Evolutionary conservation across 2,329 filamentous ascomycete species (phyloP).

Genomic region (Monosporascus sp.): DNA sequence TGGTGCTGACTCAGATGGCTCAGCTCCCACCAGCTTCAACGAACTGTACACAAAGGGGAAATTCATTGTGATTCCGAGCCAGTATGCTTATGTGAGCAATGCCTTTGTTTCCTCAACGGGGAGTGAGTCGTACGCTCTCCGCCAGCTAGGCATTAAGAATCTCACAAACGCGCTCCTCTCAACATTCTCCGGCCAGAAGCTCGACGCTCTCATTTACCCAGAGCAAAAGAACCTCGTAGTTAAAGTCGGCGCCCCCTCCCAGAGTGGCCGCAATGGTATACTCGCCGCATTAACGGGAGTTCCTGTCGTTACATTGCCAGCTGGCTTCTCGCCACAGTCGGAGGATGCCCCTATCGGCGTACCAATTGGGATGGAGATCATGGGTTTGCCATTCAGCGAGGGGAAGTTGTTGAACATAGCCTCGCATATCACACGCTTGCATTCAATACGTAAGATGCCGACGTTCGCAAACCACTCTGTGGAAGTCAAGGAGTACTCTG

Average conservation of each 20-base stretch:
- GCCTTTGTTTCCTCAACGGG: conserved; percentile 44
- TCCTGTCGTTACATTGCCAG: conserved; percentile 41
- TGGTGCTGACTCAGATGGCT: conserved; percentile 33
- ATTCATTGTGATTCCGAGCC: conserved; percentile 55
- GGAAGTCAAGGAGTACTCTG: conserved; percentile 31
- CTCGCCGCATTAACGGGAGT: conserved; percentile 34
- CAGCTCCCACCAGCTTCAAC: conserved; percentile 37
- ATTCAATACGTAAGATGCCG: conserved; percentile 41
- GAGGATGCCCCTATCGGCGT: conserved; percentile 49
- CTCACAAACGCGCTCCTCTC: conserved; percentile 44
- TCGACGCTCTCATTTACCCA: conserved; percentile 59
- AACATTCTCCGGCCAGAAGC: conserved; percentile 41
- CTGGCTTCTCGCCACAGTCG: conserved; percentile 44
- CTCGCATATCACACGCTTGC: conserved; percentile 40
- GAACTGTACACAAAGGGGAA: conserved; percentile 44
- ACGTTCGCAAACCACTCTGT: conserved; percentile 35
- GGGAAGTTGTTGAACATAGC: conserved; percentile 47
- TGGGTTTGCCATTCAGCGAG: conserved; percentile 53
- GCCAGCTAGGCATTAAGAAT: conserved; percentile 42
- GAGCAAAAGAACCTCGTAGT: conserved; percentile 61
- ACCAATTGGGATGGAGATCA: conserved; percentile 59
- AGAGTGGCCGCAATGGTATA: conserved; percentile 50
- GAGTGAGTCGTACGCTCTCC: conserved; percentile 42
- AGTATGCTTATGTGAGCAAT: conserved; percentile 50
- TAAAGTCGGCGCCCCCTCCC: conserved; percentile 47